Conservation (phyloP, 2,329 filamentous ascomycete genomes). For the Neurospora sp. region DNA sequence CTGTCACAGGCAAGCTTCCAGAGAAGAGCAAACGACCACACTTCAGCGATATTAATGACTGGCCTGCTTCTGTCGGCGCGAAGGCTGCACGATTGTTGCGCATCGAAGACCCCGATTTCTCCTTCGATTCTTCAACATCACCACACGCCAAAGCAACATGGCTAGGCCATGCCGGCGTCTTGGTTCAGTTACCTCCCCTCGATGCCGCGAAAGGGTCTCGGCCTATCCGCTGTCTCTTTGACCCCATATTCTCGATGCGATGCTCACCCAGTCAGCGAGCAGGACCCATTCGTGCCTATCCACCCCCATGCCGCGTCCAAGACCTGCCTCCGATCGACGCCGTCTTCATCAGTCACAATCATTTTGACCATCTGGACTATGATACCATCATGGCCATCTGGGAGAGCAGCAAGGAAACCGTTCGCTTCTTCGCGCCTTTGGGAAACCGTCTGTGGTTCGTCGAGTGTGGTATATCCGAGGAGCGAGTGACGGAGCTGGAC, state of each 20-base stretch:
- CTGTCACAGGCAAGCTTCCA: neutral
- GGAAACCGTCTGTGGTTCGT: constrained; percentile 58
- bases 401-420: constrained; percentile 21
- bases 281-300: constrained; percentile 42
- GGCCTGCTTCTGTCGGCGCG: constrained; percentile 8
- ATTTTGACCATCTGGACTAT: constrained; percentile 45
- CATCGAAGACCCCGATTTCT: constrained; percentile 16
- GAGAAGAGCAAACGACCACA: constrained; percentile 3
- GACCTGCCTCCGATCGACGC: constrained; percentile 41
- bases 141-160: constrained; percentile 46
- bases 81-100: constrained; percentile 14
- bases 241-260: constrained; percentile 41
- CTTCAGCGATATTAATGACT: constrained; percentile 10
- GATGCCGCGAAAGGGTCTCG: constrained; percentile 19
- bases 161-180: constrained; percentile 66
- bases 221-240: constrained; percentile 32
- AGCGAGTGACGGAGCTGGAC: constrained; percentile 58
- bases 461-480: constrained; percentile 37
- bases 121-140: constrained; percentile 2
- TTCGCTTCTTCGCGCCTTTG: constrained; percentile 57
- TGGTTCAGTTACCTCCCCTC: constrained; percentile 52
- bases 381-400: constrained; percentile 32
- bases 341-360: constrained; percentile 43
- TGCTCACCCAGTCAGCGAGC: constrained; percentile 34
- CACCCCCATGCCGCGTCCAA: constrained; percentile 36